These are phyloP conservation scores for Lactuca sativa DNA, from an alignment of 129 eudicot genomes.

Conservation along the genomic window DNA sequence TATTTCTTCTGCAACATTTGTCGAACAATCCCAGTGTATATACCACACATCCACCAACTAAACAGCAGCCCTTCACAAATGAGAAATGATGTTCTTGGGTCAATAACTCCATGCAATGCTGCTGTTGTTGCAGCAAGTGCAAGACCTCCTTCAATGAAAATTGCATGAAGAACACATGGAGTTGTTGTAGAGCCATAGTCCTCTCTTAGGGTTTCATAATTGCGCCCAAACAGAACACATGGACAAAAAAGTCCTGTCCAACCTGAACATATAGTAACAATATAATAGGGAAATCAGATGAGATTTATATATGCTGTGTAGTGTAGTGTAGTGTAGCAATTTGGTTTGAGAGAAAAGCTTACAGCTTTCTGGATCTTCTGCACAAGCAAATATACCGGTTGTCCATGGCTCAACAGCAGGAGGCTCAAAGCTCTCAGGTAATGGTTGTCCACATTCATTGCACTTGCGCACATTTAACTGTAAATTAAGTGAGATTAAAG, in stretches of 20 bases:
- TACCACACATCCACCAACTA: constrained; percentile 99
- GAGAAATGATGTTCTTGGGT: constrained; percentile 79
- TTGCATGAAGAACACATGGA: constrained; percentile 89
- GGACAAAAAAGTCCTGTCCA: constrained; percentile 95
- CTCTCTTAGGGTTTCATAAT: constrained; percentile 77
- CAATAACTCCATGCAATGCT: constrained; percentile 67
- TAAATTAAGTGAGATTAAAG: constrained; percentile 2
- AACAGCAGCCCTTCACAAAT: constrained; percentile 80
- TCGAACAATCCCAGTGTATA: constrained; percentile 81
- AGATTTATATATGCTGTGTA: not conserved
- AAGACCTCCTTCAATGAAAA: constrained; percentile 88
- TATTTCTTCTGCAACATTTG: constrained; percentile 87
- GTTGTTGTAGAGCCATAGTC: constrained; percentile 79
- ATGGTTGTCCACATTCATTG: constrained; percentile 86
- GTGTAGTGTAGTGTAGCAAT: not conserved
- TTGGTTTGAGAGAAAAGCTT: constrained; percentile 34
- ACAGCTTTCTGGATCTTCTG: constrained; percentile 93
- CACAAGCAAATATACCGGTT: constrained; percentile 82
- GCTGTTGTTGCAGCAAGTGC: constrained; percentile 84
- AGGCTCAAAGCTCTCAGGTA: constrained; percentile 86
- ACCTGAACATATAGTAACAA: constrained; percentile 43
- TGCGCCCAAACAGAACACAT: constrained; percentile 92
- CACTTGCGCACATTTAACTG: constrained; percentile 84
- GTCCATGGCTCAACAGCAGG: constrained; percentile 94
- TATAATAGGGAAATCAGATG: not conserved